Evolutionary conservation across 164 flowering plant species (phyloP), one percentile per base, ranked within the genome.

Genomic region (Vitis labrusca): DNA sequence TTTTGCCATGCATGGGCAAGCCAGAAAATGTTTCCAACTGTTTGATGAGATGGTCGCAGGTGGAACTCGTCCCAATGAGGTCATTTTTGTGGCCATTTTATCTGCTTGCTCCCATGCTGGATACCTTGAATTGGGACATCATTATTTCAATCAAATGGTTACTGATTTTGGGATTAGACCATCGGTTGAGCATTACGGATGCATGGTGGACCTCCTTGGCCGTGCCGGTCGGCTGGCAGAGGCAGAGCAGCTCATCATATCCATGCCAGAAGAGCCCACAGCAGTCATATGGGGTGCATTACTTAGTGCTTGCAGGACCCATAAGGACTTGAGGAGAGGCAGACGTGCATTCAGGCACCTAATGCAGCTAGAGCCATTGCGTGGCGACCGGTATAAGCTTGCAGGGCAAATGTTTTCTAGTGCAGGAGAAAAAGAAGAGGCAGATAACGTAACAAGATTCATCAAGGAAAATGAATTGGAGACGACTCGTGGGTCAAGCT

Each of bases 161-260:
- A 27, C 17, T 2, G 59, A 50, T 1, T 83, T 58, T 52, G 71
- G 76, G 56, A 63, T 85, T 12, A 56, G 50, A 16, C 86, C 88
- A 5, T 59, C 75, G 0, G 63, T 83, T 5, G 77, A 79, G 65
- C 88, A 85, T 52, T 82, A 72, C 23, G 85, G 85, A 47, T 84
- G 85, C 74, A 78, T 80, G 82, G 88, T 84, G 16, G 88, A 81
- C 65, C 76, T 83, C 51, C 80, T 85, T 13, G 75, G 79, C 12
- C 76, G 86, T 12, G 82, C 86, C 2, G 84, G 88, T 61, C 67
- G 29, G 50, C 47, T 85, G 16, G 71, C 66, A 16, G 82, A 83
- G 30, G 86, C 86, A 0, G 71, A 79, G 61, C 75, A 67, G 23
- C 57, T 85, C 50, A 74, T 81, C 11, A 8, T 8, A 7, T 55